These are phyloP conservation scores for Neoboletus brunneissimus DNA, from an alignment of 768 basidiomycete genomes.

Conservation along the genomic window DNA sequence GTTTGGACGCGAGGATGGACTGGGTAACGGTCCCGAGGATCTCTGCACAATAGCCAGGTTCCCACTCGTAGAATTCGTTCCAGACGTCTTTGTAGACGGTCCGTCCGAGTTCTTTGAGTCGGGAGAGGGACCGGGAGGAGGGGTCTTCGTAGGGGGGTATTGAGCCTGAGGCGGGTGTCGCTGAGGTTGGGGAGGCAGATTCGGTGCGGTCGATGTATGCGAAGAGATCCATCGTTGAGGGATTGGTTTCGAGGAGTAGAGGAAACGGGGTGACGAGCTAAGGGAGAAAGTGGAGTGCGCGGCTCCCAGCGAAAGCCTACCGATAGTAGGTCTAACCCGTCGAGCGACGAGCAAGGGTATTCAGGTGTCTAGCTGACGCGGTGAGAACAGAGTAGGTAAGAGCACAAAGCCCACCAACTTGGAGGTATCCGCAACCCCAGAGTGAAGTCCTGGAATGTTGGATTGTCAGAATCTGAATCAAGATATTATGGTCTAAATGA, in stretches of 20 bases:
- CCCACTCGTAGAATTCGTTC: conserved; percentile 48
- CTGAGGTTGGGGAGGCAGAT: conserved; percentile 11
- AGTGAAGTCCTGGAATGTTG: not conserved
- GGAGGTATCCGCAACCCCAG: not conserved
- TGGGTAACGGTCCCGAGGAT: conserved; percentile 21
- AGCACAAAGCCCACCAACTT: not conserved
- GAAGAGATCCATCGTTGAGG: conserved; percentile 13
- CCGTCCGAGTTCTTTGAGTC: conserved; percentile 26
- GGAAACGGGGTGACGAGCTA: too few species aligned
- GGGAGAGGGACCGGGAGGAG: not conserved
- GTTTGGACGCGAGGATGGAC: conserved; percentile 4
- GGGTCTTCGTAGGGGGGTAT: not conserved
- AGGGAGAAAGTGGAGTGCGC: not conserved
- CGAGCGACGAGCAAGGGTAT: not conserved
- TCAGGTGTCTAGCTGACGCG: not conserved
- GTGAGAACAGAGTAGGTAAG: not conserved
- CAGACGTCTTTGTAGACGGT: conserved; percentile 39
- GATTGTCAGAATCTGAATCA: not conserved
- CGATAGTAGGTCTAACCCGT: not conserved
- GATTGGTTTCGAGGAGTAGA: too few species aligned
- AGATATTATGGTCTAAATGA: not conserved
- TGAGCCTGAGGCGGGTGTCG: not conserved
- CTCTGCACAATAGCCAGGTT: conserved; percentile 31
- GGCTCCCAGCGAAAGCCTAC: not conserved
- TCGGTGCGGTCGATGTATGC: conserved; percentile 26